These are phyloP conservation scores for Rhodotorula sphaerocarpa DNA, from an alignment of 768 basidiomycete genomes.

Conservation along the genomic window DNA sequence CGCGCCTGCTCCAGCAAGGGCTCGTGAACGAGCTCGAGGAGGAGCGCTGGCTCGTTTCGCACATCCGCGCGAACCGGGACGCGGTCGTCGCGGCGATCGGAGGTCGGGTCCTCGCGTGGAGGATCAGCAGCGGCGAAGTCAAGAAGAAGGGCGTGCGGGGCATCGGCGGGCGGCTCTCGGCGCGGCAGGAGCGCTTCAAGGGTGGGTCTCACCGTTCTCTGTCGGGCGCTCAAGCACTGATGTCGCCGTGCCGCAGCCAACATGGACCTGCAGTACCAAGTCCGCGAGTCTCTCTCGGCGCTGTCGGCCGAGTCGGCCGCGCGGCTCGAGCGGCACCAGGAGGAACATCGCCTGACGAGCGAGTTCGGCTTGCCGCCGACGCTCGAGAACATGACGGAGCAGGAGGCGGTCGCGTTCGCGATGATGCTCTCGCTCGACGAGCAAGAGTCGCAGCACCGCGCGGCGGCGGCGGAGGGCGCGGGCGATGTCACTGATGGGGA, in stretches of 20 bases:
- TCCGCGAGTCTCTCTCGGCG: conserved; percentile 26
- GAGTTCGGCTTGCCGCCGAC: conserved; percentile 25
- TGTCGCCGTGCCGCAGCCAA: conserved; percentile 10
- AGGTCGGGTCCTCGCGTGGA: conserved; percentile 25
- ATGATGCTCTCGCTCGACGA: conserved; percentile 27
- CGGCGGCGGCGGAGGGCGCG: not conserved
- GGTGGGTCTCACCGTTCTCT: too few relatives aligned
- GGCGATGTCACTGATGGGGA: not conserved
- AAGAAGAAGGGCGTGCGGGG: conserved; percentile 14
- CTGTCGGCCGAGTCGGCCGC: conserved; percentile 20
- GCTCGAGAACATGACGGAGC: conserved; percentile 31
- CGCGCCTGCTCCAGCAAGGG: conserved; percentile 16
- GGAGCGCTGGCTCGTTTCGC: conserved; percentile 28
- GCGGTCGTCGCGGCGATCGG: conserved; percentile 28
- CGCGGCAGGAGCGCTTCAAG: conserved; percentile 28
- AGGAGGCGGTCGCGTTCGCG: conserved; percentile 31
- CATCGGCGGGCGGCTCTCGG: conserved; percentile 6
- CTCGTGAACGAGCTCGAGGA: conserved; percentile 21
- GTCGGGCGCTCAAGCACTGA: not conserved
- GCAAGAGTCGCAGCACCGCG: conserved; percentile 8
- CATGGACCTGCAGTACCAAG: conserved; percentile 29
- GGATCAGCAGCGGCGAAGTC: not conserved
- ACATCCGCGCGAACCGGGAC: conserved; percentile 21
- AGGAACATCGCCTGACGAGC: conserved; percentile 4
- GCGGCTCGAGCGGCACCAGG: conserved; percentile 2